These are phyloP conservation scores for Alternaria dauci DNA, from an alignment of 2,329 filamentous ascomycete species.

Conservation along the genomic window DNA sequence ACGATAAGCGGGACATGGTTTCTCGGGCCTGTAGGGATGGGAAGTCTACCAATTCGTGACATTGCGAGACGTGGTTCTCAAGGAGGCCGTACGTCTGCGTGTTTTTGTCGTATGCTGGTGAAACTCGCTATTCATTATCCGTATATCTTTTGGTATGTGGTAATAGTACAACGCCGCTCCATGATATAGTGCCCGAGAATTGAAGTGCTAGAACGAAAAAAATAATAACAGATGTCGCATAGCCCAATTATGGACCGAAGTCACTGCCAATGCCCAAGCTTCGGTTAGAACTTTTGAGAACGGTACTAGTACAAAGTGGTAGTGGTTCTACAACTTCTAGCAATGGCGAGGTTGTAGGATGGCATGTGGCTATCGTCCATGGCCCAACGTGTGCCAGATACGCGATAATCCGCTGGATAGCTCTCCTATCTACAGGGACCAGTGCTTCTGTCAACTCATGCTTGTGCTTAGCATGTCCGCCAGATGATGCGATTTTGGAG, in stretches of 20 bases:
- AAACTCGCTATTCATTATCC: conserved; percentile 3
- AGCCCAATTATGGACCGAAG: not conserved
- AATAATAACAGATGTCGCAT: not conserved
- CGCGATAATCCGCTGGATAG: not conserved
- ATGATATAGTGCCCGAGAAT: not conserved
- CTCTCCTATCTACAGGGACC: not conserved
- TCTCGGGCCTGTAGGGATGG: not conserved
- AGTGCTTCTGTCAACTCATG: not conserved
- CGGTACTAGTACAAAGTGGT: conserved; percentile 11
- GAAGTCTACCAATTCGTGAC: not conserved
- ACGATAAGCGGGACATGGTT: not conserved
- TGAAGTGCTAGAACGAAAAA: not conserved
- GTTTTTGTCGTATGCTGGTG: not conserved
- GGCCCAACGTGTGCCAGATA: not conserved
- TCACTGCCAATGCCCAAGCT: not conserved
- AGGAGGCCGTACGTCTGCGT: not conserved
- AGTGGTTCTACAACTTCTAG: conserved; percentile 1
- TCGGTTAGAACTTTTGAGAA: not conserved
- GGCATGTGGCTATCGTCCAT: not conserved
- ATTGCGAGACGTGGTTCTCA: not conserved
- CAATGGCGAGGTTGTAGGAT: not conserved
- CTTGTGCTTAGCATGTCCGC: not conserved
- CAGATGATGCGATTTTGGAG: not conserved
- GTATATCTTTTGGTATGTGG: conserved; percentile 1
- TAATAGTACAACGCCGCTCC: conserved; percentile 7